phyloP scores from a whole-genome alignment of 371 early-diverging fungal genomes.

The Mortierella sp. region DNA sequence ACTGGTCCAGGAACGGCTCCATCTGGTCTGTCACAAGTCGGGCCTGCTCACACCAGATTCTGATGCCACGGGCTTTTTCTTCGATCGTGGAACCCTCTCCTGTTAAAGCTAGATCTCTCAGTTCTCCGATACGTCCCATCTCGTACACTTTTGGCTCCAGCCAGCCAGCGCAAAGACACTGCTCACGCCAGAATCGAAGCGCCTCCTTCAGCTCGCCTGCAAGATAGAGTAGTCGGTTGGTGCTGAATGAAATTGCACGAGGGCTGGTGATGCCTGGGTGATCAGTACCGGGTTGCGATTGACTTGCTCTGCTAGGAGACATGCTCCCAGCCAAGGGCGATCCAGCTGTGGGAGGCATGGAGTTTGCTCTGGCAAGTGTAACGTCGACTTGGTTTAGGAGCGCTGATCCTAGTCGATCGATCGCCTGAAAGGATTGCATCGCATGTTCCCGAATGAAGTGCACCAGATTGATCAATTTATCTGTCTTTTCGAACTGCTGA shows the following conservation, averaged over 20 bases:
- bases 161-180: slow-evolving; percentile 24
- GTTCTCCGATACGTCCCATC: slow-evolving; percentile 31
- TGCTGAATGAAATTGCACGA: slow-evolving; percentile 17
- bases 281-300: background rate
- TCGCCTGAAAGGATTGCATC: slow-evolving; percentile 28
- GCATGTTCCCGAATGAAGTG: slow-evolving; percentile 31
- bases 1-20: slow-evolving; percentile 31
- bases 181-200: slow-evolving; percentile 49
- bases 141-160: slow-evolving; percentile 41
- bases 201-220: slow-evolving; percentile 51
- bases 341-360: slow-evolving; percentile 18
- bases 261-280: background rate
- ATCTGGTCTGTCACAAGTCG: slow-evolving; percentile 30
- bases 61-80: slow-evolving; percentile 32
- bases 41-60: slow-evolving; percentile 37
- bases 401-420: slow-evolving; percentile 32
- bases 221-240: slow-evolving; percentile 29
- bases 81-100: slow-evolving; percentile 30
- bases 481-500: slow-evolving; percentile 32
- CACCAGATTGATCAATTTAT: slow-evolving; percentile 25
- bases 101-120: slow-evolving; percentile 26
- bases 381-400: slow-evolving; percentile 38
- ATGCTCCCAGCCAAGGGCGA: slow-evolving; percentile 18
- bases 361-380: slow-evolving; percentile 19
- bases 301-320: slow-evolving; percentile 9